These are phyloP conservation scores for Macrotyloma uniflorum DNA, from an alignment of 306 rosid genomes.

Conservation along the genomic window DNA sequence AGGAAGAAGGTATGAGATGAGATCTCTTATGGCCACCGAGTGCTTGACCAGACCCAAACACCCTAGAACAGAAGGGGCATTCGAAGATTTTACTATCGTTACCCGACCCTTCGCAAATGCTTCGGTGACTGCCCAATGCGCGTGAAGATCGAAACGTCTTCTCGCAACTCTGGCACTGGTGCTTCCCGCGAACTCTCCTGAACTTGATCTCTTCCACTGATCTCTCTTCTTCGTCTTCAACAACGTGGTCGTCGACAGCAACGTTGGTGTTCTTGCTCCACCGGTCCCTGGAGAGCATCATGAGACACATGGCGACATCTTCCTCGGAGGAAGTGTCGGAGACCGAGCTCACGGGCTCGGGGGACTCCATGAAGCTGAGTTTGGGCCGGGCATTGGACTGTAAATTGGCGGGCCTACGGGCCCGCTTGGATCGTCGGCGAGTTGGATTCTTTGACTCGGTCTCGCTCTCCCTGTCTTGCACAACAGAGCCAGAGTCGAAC, in stretches of 20 bases:
- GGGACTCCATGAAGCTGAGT: slow-evolving; percentile 40
- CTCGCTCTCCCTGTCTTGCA: slow-evolving; percentile 80
- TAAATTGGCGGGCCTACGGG: background rate
- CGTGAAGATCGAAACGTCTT: slow-evolving; percentile 67
- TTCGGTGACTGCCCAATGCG: slow-evolving; percentile 68
- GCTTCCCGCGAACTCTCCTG: slow-evolving; percentile 50
- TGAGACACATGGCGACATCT: slow-evolving; percentile 75
- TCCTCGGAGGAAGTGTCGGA: slow-evolving; percentile 72
- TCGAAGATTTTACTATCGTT: slow-evolving; percentile 47
- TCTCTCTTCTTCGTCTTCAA: background rate
- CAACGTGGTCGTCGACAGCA: background rate
- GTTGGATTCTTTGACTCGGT: slow-evolving; percentile 76
- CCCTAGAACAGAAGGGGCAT: slow-evolving; percentile 74
- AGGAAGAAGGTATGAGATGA: slow-evolving; percentile 52
- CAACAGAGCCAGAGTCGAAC: slow-evolving; percentile 53
- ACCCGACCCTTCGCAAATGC: slow-evolving; percentile 51
- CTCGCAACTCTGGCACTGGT: slow-evolving; percentile 58
- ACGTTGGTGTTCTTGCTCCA: slow-evolving; percentile 37
- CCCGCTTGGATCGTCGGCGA: slow-evolving; percentile 68
- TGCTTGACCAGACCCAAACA: slow-evolving; percentile 89
- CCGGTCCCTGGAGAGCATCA: slow-evolving; percentile 78
- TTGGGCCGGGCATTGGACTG: slow-evolving; percentile 27
- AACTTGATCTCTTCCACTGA: slow-evolving; percentile 42
- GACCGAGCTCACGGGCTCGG: slow-evolving; percentile 65
- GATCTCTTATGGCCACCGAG: slow-evolving; percentile 95